A percentile compares a stretch with the other conserved stretches of the same genome.
These are phyloP conservation scores for Epichloe amarillans DNA, from an alignment of 2,329 filamentous ascomycete species.

Conservation along the genomic window DNA sequence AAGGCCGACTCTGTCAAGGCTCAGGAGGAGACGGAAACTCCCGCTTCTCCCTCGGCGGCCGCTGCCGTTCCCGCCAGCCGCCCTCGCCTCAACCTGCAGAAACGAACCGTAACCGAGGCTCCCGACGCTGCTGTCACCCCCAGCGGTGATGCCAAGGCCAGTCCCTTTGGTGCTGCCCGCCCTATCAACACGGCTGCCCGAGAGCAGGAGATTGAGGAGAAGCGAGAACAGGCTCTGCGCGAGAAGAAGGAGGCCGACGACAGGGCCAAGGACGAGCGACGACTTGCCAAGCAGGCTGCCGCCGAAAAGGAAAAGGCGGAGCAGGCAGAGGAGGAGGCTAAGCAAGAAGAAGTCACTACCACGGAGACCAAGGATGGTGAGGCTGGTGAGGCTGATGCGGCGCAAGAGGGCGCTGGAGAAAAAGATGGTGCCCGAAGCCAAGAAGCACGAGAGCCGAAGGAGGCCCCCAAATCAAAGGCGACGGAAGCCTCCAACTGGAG, in stretches of 20 bases:
- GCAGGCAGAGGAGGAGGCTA: slow-evolving; percentile 22
- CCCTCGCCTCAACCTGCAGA: slow-evolving; percentile 75
- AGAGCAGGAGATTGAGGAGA: slow-evolving; percentile 85
- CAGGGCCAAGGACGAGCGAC: slow-evolving; percentile 65
- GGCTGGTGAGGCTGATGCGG: slow-evolving; percentile 9
- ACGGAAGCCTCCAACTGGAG: slow-evolving; percentile 49
- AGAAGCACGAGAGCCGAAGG: slow-evolving; percentile 29
- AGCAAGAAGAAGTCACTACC: slow-evolving; percentile 20
- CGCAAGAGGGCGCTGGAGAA: slow-evolving; percentile 24
- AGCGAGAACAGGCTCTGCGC: slow-evolving; percentile 56
- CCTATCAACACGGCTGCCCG: slow-evolving; percentile 87
- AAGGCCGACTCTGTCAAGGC: slow-evolving; percentile 63
- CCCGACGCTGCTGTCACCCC: slow-evolving; percentile 34
- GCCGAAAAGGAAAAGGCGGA: slow-evolving; percentile 31
- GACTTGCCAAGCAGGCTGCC: slow-evolving; percentile 45
- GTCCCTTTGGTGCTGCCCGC: slow-evolving; percentile 82
- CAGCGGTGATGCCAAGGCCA: slow-evolving; percentile 64
- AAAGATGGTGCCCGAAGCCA: slow-evolving; percentile 27
- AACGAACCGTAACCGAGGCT: slow-evolving; percentile 77
- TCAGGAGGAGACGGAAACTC: slow-evolving; percentile 57
- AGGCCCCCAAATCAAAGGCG: slow-evolving; percentile 39
- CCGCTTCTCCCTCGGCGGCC: slow-evolving; percentile 36
- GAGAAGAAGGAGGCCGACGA: slow-evolving; percentile 83
- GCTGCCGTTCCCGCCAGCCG: slow-evolving; percentile 42
- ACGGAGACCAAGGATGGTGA: slow-evolving; percentile 20